These are phyloP conservation scores for Trichoderma sp. DNA, from an alignment of 2,329 filamentous ascomycete genomes.

Conservation along the genomic window DNA sequence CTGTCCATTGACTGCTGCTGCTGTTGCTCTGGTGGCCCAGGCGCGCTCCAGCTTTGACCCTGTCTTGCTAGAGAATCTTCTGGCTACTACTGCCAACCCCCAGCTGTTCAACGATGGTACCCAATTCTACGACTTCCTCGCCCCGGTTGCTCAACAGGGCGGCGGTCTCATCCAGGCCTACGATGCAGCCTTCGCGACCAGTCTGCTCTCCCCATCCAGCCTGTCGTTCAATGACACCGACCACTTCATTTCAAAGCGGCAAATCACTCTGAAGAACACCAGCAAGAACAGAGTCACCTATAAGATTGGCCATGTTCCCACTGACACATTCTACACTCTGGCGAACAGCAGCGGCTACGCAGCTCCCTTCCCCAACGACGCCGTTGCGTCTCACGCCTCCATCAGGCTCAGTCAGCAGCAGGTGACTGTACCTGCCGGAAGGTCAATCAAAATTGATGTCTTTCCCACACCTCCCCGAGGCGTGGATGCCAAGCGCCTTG, in stretches of 20 bases:
- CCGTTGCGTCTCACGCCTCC: constrained; percentile 45
- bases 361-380: constrained; percentile 48
- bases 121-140: constrained; percentile 43
- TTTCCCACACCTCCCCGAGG: constrained; percentile 44
- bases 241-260: constrained; percentile 51
- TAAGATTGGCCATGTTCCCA: constrained; percentile 51
- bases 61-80: constrained; percentile 49
- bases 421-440: constrained; percentile 46
- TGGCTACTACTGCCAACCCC: constrained; percentile 53
- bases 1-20: constrained; percentile 56
- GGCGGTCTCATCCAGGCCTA: constrained; percentile 61
- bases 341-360: constrained; percentile 40
- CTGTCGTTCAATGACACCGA: constrained; percentile 66
- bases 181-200: constrained; percentile 57
- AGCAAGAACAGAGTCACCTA: constrained; percentile 53
- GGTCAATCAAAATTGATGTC: constrained; percentile 51
- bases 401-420: constrained; percentile 46
- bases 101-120: constrained; percentile 51
- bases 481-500: constrained; percentile 40
- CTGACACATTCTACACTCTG: constrained; percentile 56
- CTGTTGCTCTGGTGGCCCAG: constrained; percentile 56
- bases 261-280: constrained; percentile 57
- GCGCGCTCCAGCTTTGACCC: constrained; percentile 55
- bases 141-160: constrained; percentile 62
- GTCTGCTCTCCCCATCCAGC: constrained; percentile 56